These are phyloP conservation scores for Solanum habrochaites DNA, from an alignment of 257 asterid species.

Conservation along the genomic window DNA sequence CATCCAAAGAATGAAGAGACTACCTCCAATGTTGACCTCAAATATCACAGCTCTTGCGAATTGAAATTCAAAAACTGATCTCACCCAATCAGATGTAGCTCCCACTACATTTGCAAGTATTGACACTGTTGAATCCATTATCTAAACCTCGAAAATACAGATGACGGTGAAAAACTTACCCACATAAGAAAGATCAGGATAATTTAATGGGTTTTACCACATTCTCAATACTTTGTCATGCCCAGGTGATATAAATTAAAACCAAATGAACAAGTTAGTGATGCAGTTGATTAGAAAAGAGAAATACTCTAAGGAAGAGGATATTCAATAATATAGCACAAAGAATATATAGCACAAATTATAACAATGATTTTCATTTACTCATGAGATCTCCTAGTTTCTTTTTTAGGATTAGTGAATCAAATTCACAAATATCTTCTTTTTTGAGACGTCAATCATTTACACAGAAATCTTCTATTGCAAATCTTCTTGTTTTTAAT, in stretches of 20 bases:
- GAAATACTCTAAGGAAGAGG: not conserved
- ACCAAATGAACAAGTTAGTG: not conserved
- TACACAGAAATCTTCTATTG: not conserved
- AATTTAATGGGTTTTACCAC: not conserved
- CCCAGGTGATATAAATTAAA: not conserved
- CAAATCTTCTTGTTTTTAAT: not conserved
- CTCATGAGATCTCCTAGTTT: not conserved
- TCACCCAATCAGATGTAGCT: constrained; percentile 61
- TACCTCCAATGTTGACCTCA: constrained; percentile 89
- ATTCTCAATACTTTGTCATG: not conserved
- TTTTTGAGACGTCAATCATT: not conserved
- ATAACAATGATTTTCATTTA: not conserved
- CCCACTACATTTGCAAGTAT: constrained; percentile 33
- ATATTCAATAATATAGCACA: not conserved
- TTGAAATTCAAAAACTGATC: constrained; percentile 49
- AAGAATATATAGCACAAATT: not conserved
- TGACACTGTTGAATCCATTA: constrained; percentile 32
- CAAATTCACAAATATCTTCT: not conserved
- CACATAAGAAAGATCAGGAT: not conserved
- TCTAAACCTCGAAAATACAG: not conserved
- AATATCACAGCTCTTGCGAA: constrained; percentile 72
- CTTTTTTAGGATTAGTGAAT: not conserved
- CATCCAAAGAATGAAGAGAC: not conserved
- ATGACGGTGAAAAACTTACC: not conserved
- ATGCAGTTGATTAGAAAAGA: not conserved